Evolutionary conservation across 495 filamentous ascomycete genomes (phyloP), one percentile per base, ranked within the genome.

Genomic region (Podospora fimiseda): DNA sequence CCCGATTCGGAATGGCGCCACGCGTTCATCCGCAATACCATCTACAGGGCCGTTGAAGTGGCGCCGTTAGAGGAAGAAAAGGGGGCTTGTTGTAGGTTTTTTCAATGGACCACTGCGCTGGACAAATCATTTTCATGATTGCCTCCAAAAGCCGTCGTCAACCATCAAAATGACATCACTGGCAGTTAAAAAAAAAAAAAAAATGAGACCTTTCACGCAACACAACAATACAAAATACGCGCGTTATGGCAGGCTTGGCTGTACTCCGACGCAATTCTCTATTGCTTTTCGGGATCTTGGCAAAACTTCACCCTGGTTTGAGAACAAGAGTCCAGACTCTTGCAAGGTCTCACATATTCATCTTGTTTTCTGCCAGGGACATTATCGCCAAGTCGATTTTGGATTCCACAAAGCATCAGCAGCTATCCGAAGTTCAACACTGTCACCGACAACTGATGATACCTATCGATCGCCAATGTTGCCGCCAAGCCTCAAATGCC

Each of bases 1-100:
- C 53, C 53, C 57, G 57, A 56, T 56, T 56, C 48, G 57, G 50
- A 40, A 52, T 47, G 45, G 36, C 41, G 39, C 33, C 42, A 52
- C 43, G 20, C n/a, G 24, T 47, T 38, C 14, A 4, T 14, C 44
- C 9, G 21, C 44, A 47, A 18, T n/a, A 11, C 27, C 6, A 5
- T 33, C 11, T 11, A 6, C 27, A 33, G n/a, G n/a, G n/a, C n/a
- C n/a, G n/a, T n/a, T n/a, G n/a, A n/a, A n/a, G n/a, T n/a, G n/a
- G n/a, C n/a, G n/a, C n/a, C n/a, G n/a, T n/a, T n/a, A n/a, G n/a
- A n/a, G n/a, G n/a, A n/a, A n/a, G n/a, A n/a, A n/a, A n/a, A n/a
- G n/a, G n/a, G n/a, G n/a, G n/a, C n/a, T n/a, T n/a, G n/a, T n/a
- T n/a, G n/a, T n/a, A n/a, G n/a, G n/a, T n/a, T n/a, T n/a, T 11